Base-by-base conservation (phyloP, 169 alveolate genomes). In the Plasmodium berghei region DNA sequence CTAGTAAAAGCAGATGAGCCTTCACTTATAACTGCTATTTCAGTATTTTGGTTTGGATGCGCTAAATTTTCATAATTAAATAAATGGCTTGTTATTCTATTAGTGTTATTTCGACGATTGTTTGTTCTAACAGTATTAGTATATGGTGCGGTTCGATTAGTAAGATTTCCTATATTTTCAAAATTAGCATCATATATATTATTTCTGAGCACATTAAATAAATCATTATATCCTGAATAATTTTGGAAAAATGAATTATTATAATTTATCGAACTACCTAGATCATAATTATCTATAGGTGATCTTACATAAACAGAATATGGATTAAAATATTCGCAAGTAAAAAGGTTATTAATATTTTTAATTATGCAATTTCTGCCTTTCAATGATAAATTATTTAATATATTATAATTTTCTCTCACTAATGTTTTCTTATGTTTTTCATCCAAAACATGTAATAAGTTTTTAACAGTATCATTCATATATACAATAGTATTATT, bases 291-390 rank as follows among this genome's bases (percentile, higher is more conserved):
- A 26, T 58, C 89, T 1, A 69, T 22, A 26, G 89, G 66, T 18
- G 89, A 77, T 55, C 89, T 62, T 16, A 63, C 59, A 63, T 77
- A 77, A 2, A 77, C 63, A 6, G 89, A 55, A 22, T 77, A 77
- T 20, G 89, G 75, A 69, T 77, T 77, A 54, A 63, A 45, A 56
- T 46, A 77, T 45, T 40, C 64, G 46, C 89, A 77, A 24, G 54
- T 66, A 28, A 48, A 63, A 42, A 77, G 26, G 6, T 70, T 67
- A 64, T 86, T 74, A 9, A 86, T 49, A 48, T 59, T 71, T 61
- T 86, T 86, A 18, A 86, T 86, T n/a, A 70, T 86, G 8, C 87
- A 70, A 46, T 86, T 70, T 71, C 87, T 86, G 40, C 91, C 91
- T 59, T 86, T 86, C 10, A 86, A 63, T 26, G 70, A 74, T 14